Percentiles rank a stretch among this genome's conserved stretches.
Conservation (phyloP, 345 rosid species). For the Euclidium syriacum region DNA sequence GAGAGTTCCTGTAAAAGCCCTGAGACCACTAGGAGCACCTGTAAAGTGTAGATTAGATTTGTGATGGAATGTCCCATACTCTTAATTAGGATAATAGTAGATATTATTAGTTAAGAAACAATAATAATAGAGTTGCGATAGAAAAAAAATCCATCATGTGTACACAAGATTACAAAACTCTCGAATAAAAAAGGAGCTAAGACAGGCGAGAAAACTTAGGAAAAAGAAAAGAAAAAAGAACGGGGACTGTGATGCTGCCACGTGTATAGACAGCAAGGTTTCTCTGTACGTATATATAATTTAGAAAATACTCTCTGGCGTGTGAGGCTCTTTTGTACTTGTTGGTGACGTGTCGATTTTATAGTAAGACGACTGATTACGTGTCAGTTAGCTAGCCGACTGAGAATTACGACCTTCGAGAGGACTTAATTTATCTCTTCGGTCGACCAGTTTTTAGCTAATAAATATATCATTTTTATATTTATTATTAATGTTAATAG, state of each 20-base stretch:
- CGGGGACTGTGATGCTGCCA: neutral
- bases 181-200: neutral
- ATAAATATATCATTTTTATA: neutral
- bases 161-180: neutral
- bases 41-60: slow-evolving; percentile 21
- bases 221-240: neutral
- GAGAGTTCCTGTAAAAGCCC: slow-evolving; percentile 4
- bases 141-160: neutral
- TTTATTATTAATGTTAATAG: too few species aligned
- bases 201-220: neutral
- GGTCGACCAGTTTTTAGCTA: neutral
- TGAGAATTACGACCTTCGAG: neutral
- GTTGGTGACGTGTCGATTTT: neutral
- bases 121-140: neutral
- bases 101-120: neutral
- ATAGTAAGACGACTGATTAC: neutral
- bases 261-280: slow-evolving; percentile 12
- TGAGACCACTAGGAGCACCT: slow-evolving; percentile 12
- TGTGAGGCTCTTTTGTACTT: neutral
- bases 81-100: neutral
- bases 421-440: neutral
- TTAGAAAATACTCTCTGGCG: neutral
- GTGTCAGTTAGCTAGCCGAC: slow-evolving; percentile 5
- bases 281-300: neutral
- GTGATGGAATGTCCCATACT: neutral